Base-by-base conservation (phyloP, 371 early-diverging fungal genomes). In the Mortierella sp. region DNA sequence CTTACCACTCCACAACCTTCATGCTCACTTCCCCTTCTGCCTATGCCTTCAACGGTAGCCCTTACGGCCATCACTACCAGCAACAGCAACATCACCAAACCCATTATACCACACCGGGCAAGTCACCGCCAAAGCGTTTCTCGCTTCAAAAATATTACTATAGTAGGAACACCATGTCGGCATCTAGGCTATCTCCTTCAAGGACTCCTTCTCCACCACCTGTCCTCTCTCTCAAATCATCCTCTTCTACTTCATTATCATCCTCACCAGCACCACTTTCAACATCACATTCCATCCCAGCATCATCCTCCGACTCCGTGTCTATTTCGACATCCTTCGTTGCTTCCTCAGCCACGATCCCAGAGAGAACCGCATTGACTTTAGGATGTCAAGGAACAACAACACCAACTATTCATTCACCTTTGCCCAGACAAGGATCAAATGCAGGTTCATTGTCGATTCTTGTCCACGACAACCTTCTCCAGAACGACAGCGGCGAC, bases 21-120 rank as follows among this genome's bases (percentile, higher is more conserved):
- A 77, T 77, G 72, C 77, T 77, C 57, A 77, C 77, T 28, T 72
- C 72, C 15, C 77, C 77, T n/a, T 77, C 77, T 12, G 68, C 77
- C 22, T 77, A 77, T 56, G 23, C 37, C 37, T 63, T 66, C 67
- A 66, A 29, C 23, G 62, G 45, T 40, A 57, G 17, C 19, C 66
- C 59, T n/a, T 53, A 59, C 53, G 43, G n/a, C 47, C 61, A 49
- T 60, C 64, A 56, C 37, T 62, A 26, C n/a, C 62, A 22, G 1
- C 55, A 42, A 22, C 63, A 35, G 26, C 35, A 53, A 3, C 37
- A 35, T 3, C 53, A 19, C 10, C 47, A 61, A 37, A n/a, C n/a
- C n/a, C 59, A 34, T 31, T 45, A 65, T 19, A 40, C 61, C 13
- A 37, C 76, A 10, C 15, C 67, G 10, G 69, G 70, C 43, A 69